A percentile compares a stretch with the other conserved stretches of the same genome.
phyloP scores from a whole-genome alignment of 2,329 filamentous ascomycete genomes.

The Sporothrix sp. region DNA sequence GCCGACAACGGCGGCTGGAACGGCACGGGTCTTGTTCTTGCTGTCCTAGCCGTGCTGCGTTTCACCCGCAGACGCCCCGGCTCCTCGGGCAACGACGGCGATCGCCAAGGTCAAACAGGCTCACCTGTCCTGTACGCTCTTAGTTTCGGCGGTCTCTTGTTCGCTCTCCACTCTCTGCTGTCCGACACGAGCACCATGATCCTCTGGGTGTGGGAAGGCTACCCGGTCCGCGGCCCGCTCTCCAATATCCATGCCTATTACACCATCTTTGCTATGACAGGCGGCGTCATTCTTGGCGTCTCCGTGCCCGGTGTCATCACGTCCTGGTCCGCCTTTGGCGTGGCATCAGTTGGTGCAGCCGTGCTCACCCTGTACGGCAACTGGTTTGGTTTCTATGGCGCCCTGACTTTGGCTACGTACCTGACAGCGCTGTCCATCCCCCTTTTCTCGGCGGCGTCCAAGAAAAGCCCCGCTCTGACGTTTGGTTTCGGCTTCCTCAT shows the following conservation, averaged over 20 bases:
- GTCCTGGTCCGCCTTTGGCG: constrained; percentile 69
- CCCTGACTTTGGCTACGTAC: constrained; percentile 64
- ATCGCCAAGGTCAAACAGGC: constrained; percentile 10
- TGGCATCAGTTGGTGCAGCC: constrained; percentile 70
- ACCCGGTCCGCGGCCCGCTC: constrained; percentile 77
- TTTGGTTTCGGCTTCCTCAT: constrained; percentile 85
- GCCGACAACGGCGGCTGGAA: constrained; percentile 88
- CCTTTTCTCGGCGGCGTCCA: constrained; percentile 65
- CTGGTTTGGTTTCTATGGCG: constrained; percentile 88
- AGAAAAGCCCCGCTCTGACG: constrained; percentile 64
- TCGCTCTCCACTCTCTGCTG: constrained; percentile 81
- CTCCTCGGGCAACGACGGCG: constrained; percentile 26
- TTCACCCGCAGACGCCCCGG: constrained; percentile 59
- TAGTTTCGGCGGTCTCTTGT: constrained; percentile 75
- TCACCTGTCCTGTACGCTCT: constrained; percentile 50
- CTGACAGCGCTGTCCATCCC: constrained; percentile 69
- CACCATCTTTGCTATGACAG: constrained; percentile 79
- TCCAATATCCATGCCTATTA: constrained; percentile 82
- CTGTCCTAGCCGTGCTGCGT: constrained; percentile 62
- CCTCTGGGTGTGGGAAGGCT: constrained; percentile 95
- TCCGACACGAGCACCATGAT: constrained; percentile 99
- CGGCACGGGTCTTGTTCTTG: constrained; percentile 67
- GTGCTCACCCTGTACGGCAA: constrained; percentile 66
- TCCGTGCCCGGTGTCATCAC: constrained; percentile 59
- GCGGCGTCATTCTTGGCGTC: constrained; percentile 67